Conservation (phyloP, 1,284 basidiomycete genomes). For the Trichosporon coremiiforme region DNA sequence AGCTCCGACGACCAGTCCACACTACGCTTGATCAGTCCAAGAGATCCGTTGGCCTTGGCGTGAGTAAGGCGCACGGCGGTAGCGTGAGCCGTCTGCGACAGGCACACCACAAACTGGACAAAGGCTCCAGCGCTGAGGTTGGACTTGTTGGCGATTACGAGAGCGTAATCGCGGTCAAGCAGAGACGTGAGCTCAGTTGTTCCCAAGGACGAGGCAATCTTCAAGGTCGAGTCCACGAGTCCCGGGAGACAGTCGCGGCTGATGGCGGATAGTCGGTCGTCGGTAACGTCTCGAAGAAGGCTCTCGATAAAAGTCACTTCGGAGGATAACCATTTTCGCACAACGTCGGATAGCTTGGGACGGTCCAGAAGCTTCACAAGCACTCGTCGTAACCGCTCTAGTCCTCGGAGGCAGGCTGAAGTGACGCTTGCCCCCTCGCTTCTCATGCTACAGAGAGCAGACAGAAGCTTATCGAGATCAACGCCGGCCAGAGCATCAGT, state of each 20-base stretch:
- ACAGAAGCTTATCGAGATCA: neutral
- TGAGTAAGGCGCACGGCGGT: slow-evolving; percentile 43
- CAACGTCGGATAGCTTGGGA: neutral
- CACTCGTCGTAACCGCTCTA: slow-evolving; percentile 35
- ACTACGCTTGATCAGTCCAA: slow-evolving; percentile 38
- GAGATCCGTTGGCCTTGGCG: slow-evolving; percentile 40
- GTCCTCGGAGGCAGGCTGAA: slow-evolving; percentile 19
- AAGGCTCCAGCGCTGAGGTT: slow-evolving; percentile 1
- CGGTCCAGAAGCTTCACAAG: slow-evolving; percentile 33
- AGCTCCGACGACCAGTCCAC: slow-evolving; percentile 36
- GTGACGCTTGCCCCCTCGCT: neutral
- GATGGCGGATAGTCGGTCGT: neutral
- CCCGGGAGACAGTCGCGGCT: slow-evolving; percentile 20
- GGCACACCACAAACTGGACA: slow-evolving; percentile 18
- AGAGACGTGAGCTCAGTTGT: slow-evolving; percentile 14
- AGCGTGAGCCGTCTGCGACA: slow-evolving; percentile 28
- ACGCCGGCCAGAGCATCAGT: neutral
- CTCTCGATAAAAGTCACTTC: slow-evolving; percentile 23
- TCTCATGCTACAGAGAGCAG: slow-evolving; percentile 20
- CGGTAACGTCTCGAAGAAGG: slow-evolving; percentile 2
- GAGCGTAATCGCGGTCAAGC: slow-evolving; percentile 20
- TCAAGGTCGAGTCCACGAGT: slow-evolving; percentile 24
- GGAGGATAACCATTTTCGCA: slow-evolving; percentile 29
- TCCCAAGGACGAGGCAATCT: slow-evolving; percentile 22
- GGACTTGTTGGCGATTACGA: neutral